Percentiles rank a stretch among this genome's conserved stretches.
These are phyloP conservation scores for Camelina neglecta DNA, from an alignment of 345 rosid genomes.

Conservation along the genomic window DNA sequence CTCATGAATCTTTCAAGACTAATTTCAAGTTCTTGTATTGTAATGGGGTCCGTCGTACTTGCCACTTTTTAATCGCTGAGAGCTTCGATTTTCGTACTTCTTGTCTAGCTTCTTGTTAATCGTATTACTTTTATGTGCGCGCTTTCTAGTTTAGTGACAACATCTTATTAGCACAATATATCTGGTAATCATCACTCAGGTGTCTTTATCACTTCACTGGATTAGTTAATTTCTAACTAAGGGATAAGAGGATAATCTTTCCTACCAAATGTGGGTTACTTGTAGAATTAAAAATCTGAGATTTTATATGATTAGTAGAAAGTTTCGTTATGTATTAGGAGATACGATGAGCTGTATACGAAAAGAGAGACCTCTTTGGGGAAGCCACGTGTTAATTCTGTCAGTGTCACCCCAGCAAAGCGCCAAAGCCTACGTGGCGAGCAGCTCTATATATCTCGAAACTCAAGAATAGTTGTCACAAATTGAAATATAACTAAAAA, in stretches of 20 bases:
- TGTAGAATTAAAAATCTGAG: constrained; percentile 12
- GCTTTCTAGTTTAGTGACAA: background rate
- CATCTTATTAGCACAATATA: background rate
- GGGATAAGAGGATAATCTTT: constrained; percentile 1
- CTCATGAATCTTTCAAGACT: constrained; percentile 14
- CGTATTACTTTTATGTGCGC: background rate
- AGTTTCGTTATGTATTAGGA: background rate
- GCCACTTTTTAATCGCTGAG: background rate
- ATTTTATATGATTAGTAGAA: constrained; percentile 9
- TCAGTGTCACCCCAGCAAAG: constrained; percentile 38
- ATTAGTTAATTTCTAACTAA: constrained; percentile 5
- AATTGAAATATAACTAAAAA: constrained; percentile 1
- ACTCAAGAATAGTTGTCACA: constrained; percentile 18
- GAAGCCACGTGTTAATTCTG: constrained; percentile 3
- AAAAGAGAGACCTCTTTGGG: background rate
- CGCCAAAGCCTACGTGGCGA: constrained; percentile 35
- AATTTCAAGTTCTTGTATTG: constrained; percentile 6
- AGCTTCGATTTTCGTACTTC: background rate
- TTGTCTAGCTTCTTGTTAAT: background rate
- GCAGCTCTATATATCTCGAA: constrained; percentile 19
- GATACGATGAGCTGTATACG: constrained; percentile 20
- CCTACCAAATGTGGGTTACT: constrained; percentile 8
- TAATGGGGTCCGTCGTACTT: background rate
- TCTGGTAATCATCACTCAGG: background rate
- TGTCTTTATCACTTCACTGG: background rate